Percentiles rank a stretch among this genome's conserved stretches.
Conservation (phyloP, 2,329 filamentous ascomycete genomes). For the Aulographum hederae region DNA sequence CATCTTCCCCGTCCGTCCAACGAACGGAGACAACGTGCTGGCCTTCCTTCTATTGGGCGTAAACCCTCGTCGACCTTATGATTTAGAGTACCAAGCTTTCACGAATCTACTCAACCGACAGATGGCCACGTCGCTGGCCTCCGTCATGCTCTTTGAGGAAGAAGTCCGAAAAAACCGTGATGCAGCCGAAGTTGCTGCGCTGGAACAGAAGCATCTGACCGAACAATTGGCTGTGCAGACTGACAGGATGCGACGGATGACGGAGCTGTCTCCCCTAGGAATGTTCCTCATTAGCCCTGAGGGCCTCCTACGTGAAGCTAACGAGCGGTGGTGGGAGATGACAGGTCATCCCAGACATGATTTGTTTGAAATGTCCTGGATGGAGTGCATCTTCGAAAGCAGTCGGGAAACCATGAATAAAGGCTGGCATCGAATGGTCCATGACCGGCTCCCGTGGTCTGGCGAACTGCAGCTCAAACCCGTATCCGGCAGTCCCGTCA, state of each 20-base stretch:
- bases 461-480: conserved; percentile 26
- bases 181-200: conserved; percentile 12
- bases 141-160: conserved; percentile 4
- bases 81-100: conserved; percentile 4
- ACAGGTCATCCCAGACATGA: conserved; percentile 22
- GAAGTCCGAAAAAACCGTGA: conserved; percentile 8
- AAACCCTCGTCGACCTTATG: conserved; percentile 5
- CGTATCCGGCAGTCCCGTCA: conserved; percentile 12
- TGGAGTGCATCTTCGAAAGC: conserved; percentile 20
- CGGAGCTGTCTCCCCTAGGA: conserved; percentile 1
- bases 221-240: conserved; percentile 13
- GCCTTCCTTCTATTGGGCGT: conserved; percentile 5
- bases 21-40: conserved; percentile 4
- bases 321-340: conserved; percentile 30
- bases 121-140: conserved; percentile 4
- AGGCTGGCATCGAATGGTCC: conserved; percentile 21
- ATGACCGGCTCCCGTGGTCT: conserved; percentile 17
- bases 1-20: conserved; percentile 4
- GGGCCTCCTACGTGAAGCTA: conserved; percentile 22
- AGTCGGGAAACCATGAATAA: conserved; percentile 14
- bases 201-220: conserved; percentile 13
- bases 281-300: conserved; percentile 16
- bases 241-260: conserved; percentile 4
- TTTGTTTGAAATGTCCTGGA: conserved; percentile 23
- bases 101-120: conserved; percentile 4